Evolutionary conservation across 139 green algal genomes (phyloP), one percentile per base, ranked within the genome.

Genomic region (Chlamydomonas incerta): DNA sequence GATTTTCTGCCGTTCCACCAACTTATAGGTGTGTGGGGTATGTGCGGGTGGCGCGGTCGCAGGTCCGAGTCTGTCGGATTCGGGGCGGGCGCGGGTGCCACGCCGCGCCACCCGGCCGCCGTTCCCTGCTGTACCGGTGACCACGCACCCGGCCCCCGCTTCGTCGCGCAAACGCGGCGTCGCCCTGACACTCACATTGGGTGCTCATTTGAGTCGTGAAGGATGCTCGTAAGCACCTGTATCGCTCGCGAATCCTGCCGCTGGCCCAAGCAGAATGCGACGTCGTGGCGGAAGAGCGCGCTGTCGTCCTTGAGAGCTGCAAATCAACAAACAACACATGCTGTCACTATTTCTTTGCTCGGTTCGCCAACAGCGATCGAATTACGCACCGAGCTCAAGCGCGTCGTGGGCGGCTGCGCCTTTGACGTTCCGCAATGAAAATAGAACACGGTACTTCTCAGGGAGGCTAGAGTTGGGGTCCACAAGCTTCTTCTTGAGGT

Each of bases 211-310:
- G 28, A 29, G 75, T 98, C 90, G 23, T 74, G 76, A 6, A 98
- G 89, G 10, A 96, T 87, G 5, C 23, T 50, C 18, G 81, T 92
- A 8, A 99, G 90, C 0, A 90, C 80, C 4, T 85, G 33, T 2
- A 97, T 80, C 18, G 95, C 94, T 15, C 88, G 88, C 3, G 92
- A 60, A 67, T 98, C 94, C 74, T 98, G 96, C 20, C 94, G 87
- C 90, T 99, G 96, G 2, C 96, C 96, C 62, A 99, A 63, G 85
- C 93, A 97, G 84, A 97, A 99, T 0, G 96, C 96, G 29, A 98
- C 95, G 76, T 99, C 96, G 77, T 99, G 96, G 18, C 95, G 87
- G 74, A 98, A 96, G 3, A 98, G 89, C 21, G 92, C 93, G 34
- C 96, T 98, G 0, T 83, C 37, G 81, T 97, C 95, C 65, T 92